Conservation (phyloP, 306 rosid genomes). For the Trifolium dubium region DNA sequence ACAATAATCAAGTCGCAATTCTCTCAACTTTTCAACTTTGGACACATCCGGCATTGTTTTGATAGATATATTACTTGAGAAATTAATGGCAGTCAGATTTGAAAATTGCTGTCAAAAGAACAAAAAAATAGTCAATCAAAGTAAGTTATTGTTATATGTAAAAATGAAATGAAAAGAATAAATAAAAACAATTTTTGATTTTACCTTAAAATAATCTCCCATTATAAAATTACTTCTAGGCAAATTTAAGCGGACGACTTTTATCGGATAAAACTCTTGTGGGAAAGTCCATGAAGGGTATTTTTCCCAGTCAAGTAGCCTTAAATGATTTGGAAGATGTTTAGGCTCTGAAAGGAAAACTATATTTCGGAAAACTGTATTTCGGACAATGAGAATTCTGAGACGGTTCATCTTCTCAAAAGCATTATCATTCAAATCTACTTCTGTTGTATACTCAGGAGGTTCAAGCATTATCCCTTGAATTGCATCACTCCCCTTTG, state of each 20-base stretch:
- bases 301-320: constrained; percentile 28
- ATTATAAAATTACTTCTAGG: neutral
- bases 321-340: constrained; percentile 36
- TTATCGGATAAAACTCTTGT: neutral
- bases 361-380: constrained; percentile 17
- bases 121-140: neutral
- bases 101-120: constrained; percentile 5
- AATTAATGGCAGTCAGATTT: neutral
- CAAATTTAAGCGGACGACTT: neutral
- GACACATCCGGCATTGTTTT: neutral
- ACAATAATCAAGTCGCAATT: neutral
- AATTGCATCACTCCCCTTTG: constrained; percentile 23
- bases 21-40: neutral
- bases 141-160: neutral
- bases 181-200: neutral
- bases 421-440: neutral
- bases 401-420: constrained; percentile 33
- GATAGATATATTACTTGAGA: neutral
- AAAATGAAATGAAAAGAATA: neutral
- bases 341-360: neutral
- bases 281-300: constrained; percentile 35
- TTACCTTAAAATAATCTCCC: constrained; percentile 20
- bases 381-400: constrained; percentile 38
- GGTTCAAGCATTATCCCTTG: constrained; percentile 40
- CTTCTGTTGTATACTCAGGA: neutral